Percentiles rank a stretch among this genome's conserved stretches.
These are phyloP conservation scores for Exophiala aquamarina DNA, from an alignment of 2,329 filamentous ascomycete genomes.

Conservation along the genomic window DNA sequence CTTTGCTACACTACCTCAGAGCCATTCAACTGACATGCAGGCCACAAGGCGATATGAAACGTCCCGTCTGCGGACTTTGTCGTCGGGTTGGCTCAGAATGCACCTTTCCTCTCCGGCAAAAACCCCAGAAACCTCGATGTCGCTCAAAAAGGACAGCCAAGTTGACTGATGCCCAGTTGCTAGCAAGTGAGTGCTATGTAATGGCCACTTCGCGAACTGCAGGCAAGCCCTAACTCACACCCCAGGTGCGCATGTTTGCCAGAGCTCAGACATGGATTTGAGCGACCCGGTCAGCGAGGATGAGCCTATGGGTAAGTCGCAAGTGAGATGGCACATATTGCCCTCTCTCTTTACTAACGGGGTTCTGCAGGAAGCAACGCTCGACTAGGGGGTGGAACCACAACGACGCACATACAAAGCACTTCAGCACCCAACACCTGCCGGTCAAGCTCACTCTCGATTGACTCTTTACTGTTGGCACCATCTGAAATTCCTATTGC, in stretches of 20 bases:
- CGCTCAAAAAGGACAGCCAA: no score
- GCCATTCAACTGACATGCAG: background rate
- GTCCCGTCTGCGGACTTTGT: constrained; percentile 11
- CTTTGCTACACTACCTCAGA: background rate
- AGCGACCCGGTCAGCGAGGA: no score
- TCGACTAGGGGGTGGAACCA: background rate
- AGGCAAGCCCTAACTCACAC: background rate
- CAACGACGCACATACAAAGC: background rate
- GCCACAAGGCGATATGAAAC: constrained; percentile 10
- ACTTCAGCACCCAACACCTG: background rate
- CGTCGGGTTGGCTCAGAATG: constrained; percentile 7
- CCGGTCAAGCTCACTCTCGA: background rate
- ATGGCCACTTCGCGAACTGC: background rate
- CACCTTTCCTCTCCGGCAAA: constrained; percentile 12
- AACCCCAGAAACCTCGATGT: no score
- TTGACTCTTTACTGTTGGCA: background rate
- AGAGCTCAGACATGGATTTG: no score
- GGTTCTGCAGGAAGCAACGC: no score
- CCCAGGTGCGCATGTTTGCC: background rate
- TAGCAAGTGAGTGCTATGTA: background rate
- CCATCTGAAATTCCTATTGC: background rate
- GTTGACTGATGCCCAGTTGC: no score
- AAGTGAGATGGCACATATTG: no score
- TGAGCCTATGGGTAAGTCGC: no score
- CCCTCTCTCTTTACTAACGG: no score